Conservation (phyloP, 2,329 filamentous ascomycete species). For the Cercospora brassicicola region DNA sequence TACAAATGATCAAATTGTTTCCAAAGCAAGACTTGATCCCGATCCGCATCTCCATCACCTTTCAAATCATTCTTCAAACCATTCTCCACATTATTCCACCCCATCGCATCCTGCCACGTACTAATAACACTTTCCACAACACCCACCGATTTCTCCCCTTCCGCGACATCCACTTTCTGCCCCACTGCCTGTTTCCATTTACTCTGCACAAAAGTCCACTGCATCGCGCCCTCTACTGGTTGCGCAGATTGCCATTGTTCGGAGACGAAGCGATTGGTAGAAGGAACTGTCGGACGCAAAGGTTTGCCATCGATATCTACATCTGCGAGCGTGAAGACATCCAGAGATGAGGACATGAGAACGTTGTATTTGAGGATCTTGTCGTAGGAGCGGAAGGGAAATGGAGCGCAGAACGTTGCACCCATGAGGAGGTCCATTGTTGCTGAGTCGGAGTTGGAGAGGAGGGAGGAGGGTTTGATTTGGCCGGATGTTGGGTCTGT, state of each 20-base stretch:
- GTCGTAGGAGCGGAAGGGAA: neutral
- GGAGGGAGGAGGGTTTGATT: neutral
- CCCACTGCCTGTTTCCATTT: neutral
- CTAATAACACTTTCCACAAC: neutral
- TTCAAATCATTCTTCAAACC: constrained; percentile 1
- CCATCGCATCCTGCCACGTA: neutral
- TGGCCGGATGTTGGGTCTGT: neutral
- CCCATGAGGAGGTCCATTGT: neutral
- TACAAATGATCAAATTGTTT: constrained; percentile 8
- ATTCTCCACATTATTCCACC: neutral
- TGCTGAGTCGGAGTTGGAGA: neutral
- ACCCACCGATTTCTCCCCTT: neutral
- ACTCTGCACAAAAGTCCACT: neutral
- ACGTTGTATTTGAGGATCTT: constrained; percentile 7
- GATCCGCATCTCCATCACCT: neutral
- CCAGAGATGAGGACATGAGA: neutral
- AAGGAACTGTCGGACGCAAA: neutral
- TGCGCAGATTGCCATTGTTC: neutral
- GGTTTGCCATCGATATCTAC: neutral
- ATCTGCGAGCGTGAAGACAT: constrained; percentile 4
- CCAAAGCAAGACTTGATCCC: neutral
- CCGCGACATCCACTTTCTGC: neutral
- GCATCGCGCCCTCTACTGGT: neutral
- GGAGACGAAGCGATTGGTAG: neutral
- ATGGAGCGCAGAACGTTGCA: neutral